Conservation (phyloP, 352 stramenopile genomes). For the Pythium pyrilobum region DNA sequence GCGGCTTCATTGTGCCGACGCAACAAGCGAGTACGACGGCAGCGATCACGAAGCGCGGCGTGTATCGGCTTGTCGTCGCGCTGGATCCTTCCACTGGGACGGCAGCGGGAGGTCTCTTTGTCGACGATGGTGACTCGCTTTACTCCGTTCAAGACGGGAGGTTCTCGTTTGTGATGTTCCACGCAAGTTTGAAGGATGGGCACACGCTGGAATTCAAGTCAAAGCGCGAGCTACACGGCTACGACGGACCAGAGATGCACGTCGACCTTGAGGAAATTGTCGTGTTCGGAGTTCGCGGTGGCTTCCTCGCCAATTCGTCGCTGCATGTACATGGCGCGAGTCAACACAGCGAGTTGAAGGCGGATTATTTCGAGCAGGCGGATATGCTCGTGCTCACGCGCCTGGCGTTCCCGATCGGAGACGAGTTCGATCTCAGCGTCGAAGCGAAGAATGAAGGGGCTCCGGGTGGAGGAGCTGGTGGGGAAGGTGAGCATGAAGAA, state of each 20-base stretch:
- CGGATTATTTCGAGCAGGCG: conserved; percentile 63
- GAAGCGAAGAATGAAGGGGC: conserved; percentile 3
- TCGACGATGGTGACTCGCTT: conserved; percentile 73
- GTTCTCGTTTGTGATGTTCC: conserved; percentile 48
- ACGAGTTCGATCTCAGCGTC: conserved; percentile 43
- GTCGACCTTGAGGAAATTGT: conserved; percentile 41
- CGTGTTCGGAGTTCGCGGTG: conserved; percentile 46
- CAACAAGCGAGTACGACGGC: conserved; percentile 56
- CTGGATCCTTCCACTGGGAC: conserved; percentile 18
- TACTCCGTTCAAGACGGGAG: conserved; percentile 47
- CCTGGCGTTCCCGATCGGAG: conserved; percentile 37
- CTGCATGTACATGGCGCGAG: conserved; percentile 20
- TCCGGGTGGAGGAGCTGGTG: background rate
- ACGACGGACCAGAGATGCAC: conserved; percentile 67
- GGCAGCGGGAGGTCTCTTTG: conserved; percentile 58
- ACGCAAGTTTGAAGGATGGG: conserved; percentile 28
- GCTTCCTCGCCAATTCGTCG: conserved; percentile 56
- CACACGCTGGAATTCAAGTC: conserved; percentile 38
- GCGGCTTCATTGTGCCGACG: conserved; percentile 54
- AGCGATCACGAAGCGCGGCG: conserved; percentile 42
- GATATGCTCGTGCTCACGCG: conserved; percentile 52
- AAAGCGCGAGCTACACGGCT: conserved; percentile 32
- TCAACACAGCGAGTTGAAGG: conserved; percentile 24
- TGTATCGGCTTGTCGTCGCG: conserved; percentile 51
- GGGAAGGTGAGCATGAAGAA: background rate